A percentile compares a stretch with the other conserved stretches of the same genome.
Conservation (phyloP, 768 basidiomycete species). For the Collybia mongolica region DNA sequence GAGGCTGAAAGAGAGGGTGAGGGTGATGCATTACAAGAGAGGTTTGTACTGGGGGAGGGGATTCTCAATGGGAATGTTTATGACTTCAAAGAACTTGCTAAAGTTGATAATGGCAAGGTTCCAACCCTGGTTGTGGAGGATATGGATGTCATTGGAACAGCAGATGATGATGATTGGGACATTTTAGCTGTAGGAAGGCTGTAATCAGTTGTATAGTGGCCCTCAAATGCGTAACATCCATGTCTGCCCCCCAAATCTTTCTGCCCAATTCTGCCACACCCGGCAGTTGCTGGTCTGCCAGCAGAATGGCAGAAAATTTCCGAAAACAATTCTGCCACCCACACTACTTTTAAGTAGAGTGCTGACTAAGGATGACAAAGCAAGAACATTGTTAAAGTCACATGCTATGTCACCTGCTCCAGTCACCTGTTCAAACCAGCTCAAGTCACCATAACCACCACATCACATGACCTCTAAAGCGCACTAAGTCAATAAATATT, state of each 20-base stretch:
- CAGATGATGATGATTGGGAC: neutral
- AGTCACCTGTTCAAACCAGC: too few species aligned
- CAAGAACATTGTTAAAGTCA: too few species aligned
- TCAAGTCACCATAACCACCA: too few species aligned
- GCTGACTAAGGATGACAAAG: too few species aligned
- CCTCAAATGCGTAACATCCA: too few species aligned
- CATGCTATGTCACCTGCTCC: too few species aligned
- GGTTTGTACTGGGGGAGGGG: neutral
- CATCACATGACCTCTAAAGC: too few species aligned
- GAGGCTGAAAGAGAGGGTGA: neutral
- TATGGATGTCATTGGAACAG: slow-evolving; percentile 1
- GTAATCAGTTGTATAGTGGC: neutral
- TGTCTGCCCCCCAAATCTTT: neutral
- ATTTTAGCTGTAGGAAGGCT: neutral
- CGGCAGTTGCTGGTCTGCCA: neutral
- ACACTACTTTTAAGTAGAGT: too few species aligned
- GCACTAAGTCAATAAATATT: too few species aligned
- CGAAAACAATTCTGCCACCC: neutral
- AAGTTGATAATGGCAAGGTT: neutral
- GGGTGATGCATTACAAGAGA: neutral
- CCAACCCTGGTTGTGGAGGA: neutral
- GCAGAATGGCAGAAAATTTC: neutral
- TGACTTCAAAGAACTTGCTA: neutral
- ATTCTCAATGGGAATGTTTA: neutral
- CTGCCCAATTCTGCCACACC: neutral